These are phyloP conservation scores for Trypanosoma vivax DNA, from an alignment of 208 protist genomes.

Conservation along the genomic window DNA sequence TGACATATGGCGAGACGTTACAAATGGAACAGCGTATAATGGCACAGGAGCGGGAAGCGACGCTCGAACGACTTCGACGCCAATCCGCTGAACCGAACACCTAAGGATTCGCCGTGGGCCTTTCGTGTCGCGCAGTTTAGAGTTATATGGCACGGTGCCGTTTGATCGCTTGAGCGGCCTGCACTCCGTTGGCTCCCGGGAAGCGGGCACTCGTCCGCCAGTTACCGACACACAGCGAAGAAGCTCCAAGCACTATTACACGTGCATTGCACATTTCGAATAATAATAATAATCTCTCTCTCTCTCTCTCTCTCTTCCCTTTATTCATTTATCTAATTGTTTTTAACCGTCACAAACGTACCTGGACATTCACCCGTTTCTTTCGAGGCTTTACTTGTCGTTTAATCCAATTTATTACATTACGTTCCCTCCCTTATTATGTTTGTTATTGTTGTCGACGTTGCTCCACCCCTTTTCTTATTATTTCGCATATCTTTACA, in stretches of 20 bases:
- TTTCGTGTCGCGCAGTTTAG: background rate
- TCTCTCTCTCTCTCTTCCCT: background rate
- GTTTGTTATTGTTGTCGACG: no score
- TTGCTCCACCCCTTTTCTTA: no score
- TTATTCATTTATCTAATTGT: background rate
- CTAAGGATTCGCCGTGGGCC: background rate
- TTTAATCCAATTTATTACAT: no score
- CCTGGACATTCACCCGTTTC: no score
- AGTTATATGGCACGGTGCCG: no score
- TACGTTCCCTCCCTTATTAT: no score
- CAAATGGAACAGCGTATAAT: constrained; percentile 31
- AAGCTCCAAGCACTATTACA: background rate
- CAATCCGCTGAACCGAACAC: constrained; percentile 4
- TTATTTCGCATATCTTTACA: no score
- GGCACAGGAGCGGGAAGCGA: constrained; percentile 27
- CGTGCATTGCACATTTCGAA: background rate
- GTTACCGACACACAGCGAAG: no score
- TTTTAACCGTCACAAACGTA: background rate
- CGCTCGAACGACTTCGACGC: constrained; percentile 34
- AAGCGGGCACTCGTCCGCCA: no score
- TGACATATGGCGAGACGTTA: constrained; percentile 65
- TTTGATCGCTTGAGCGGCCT: no score
- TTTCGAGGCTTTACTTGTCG: no score
- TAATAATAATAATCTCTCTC: constrained; percentile 4
- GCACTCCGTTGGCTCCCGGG: no score